Percentiles rank a stretch among this genome's conserved stretches.
These are phyloP conservation scores for Chalciporus sphaerocephalus DNA, from an alignment of 768 basidiomycete species.

Conservation along the genomic window DNA sequence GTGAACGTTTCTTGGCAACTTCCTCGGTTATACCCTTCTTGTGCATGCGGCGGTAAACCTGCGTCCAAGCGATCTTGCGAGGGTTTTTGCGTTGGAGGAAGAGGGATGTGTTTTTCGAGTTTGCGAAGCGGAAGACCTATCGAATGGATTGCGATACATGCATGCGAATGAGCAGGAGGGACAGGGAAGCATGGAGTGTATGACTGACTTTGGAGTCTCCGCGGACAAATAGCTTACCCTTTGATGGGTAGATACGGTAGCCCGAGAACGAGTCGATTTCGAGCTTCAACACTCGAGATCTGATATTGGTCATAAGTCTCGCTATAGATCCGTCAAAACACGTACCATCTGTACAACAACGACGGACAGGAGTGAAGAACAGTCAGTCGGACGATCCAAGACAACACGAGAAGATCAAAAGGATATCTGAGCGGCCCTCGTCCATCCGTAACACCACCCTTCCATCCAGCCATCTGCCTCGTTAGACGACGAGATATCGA, in stretches of 20 bases:
- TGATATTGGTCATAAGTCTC: not conserved
- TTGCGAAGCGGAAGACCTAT: slow-evolving; percentile 93
- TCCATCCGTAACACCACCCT: slow-evolving; percentile 35
- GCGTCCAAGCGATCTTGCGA: slow-evolving; percentile 98
- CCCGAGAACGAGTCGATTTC: slow-evolving; percentile 98
- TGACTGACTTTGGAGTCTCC: slow-evolving; percentile 86
- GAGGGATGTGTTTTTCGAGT: slow-evolving; percentile 90
- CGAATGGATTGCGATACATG: no score
- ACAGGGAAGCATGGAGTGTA: not conserved
- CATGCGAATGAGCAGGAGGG: not conserved
- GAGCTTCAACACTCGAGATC: slow-evolving; percentile 65
- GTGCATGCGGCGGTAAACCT: slow-evolving; percentile 93
- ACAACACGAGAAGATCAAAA: slow-evolving; percentile 11
- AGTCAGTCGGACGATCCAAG: slow-evolving; percentile 19
- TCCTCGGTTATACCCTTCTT: slow-evolving; percentile 99
- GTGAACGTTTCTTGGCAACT: slow-evolving; percentile 97
- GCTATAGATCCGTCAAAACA: not conserved
- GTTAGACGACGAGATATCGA: slow-evolving; percentile 12
- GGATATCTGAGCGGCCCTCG: slow-evolving; percentile 9
- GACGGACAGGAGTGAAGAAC: not conserved
- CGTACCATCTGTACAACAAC: slow-evolving; percentile 22
- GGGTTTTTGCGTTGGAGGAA: slow-evolving; percentile 99
- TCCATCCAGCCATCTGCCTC: slow-evolving; percentile 41
- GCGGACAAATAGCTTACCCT: slow-evolving; percentile 93
- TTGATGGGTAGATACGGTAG: slow-evolving; percentile 96